A percentile compares a stretch with the other conserved stretches of the same genome.
Conservation (phyloP, 371 early-diverging fungal species). For the Chytridium lagenaria region DNA sequence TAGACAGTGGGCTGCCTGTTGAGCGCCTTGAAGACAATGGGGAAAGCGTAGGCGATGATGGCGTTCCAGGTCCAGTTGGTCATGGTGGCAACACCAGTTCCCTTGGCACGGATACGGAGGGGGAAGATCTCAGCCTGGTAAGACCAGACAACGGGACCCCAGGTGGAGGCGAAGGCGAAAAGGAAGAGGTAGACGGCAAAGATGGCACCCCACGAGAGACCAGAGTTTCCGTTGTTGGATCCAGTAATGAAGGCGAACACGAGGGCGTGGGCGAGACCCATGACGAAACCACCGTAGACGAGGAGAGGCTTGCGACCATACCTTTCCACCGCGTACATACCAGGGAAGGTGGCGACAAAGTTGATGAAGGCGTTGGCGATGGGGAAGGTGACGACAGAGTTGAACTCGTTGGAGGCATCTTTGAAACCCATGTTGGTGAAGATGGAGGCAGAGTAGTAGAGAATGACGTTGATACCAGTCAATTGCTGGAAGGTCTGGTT, state of each 20-base stretch:
- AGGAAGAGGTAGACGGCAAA: slow-evolving; percentile 44
- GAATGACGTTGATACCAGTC: slow-evolving; percentile 70
- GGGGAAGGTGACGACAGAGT: slow-evolving; percentile 39
- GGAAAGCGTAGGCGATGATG: slow-evolving; percentile 22
- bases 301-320: slow-evolving; percentile 52
- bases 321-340: slow-evolving; percentile 56
- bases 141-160: slow-evolving; percentile 94
- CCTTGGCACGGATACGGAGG: slow-evolving; percentile 70
- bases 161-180: slow-evolving; percentile 76
- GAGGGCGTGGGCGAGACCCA: slow-evolving; percentile 44
- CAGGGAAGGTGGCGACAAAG: slow-evolving; percentile 56
- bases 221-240: slow-evolving; percentile 2
- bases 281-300: slow-evolving; percentile 49
- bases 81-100: slow-evolving; percentile 83
- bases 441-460: slow-evolving; percentile 67
- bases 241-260: slow-evolving; percentile 48
- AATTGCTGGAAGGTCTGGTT: slow-evolving; percentile 75
- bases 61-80: slow-evolving; percentile 87
- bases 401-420: neutral
- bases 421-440: slow-evolving; percentile 56
- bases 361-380: slow-evolving; percentile 51
- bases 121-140: slow-evolving; percentile 84
- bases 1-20: no score
- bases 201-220: slow-evolving; percentile 43
- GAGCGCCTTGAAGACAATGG: neutral